Evolutionary conservation across 768 basidiomycete genomes (phyloP), one percentile per base, ranked within the genome.

Genomic region (Lactifluus echinatus): DNA sequence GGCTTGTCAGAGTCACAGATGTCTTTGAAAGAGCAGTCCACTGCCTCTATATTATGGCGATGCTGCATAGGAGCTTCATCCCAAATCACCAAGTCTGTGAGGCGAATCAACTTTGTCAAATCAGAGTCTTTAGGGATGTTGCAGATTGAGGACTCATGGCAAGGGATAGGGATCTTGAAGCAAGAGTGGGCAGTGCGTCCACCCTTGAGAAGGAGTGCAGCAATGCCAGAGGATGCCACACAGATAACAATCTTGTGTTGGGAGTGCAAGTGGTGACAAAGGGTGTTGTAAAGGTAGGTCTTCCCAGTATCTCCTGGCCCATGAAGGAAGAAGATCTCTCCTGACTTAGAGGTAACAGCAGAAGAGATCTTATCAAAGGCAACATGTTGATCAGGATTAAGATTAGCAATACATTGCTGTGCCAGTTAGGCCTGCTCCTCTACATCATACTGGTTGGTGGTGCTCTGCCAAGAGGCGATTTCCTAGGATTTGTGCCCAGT

Each of bases 301-400:
- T 79, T 79, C 5, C 78, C 77, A 29, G 69, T 69, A 0, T 77
- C 77, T 17, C 73, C 77, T 33, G 74, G 66, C 4, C 77, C 72
- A 69, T 76, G 60, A 15, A 79, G 57, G 56, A 77, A 79, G 66
- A 77, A 74, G 4, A 63, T 33, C 14, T 57, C 33, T 4, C 69
- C 67, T n/a, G 17, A 4, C 1, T 55, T 42, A 1, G 28, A 14
- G 15, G 37, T 45, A 7, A 66, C 61, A 21, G 67, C 66, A 5
- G 31, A 24, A 3, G 57, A 44, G 24, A 71, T 61, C 14, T 33
- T 23, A 12, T 66, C 53, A 50, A 55, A 62, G 21, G 69, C 67
- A 37, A 0, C 2, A 3, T 10, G 31, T 37, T 66, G 68, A 21
- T 57, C 60, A 31, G 17, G 28, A 55, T 64, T 70, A 6, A 67